Base-by-base conservation (phyloP, 2,329 filamentous ascomycete species). In the Exophiala xenobiotica region DNA sequence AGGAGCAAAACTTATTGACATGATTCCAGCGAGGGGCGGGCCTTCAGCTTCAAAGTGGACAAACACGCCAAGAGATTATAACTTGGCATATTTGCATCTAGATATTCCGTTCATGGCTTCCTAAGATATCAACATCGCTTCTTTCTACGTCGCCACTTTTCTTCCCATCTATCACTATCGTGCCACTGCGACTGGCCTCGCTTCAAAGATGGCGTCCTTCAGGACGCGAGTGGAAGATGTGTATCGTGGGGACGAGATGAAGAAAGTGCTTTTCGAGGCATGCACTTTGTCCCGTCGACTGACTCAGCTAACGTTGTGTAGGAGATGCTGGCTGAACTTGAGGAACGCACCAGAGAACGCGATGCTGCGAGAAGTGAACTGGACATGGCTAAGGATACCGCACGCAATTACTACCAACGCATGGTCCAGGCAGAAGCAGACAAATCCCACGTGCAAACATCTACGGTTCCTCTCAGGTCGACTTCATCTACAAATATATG, bases 391-490 rank as follows among this genome's bases (percentile, higher is more conserved):
- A 47, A 52, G 22, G 54, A 57, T 39, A 54, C 54, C 12, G 54
- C 54, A 11, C 40, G 51, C 14, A 51, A 47, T 2, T 57, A 57
- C 16, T 57, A 56, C 26, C 47, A 55, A 22, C 52, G 33, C n/a
- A 56, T 56, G 56, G 27, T 56, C 7, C 52, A 55, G 46, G 52
- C 52, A 9, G 49, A 58, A 41, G 33, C 54, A 9, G 53, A 57
- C 18, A 57, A 45, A 9, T 44, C 46, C 9, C 45, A 37, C 5
- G 22, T 57, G 14, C 44, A 56, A 22, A 54, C 50, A 40, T 46
- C 48, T 9, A 45, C 56, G 57, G 56, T 56, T 50, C 51, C 31
- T 35, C 38, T 20, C 22, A 26, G 14, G 9, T 27, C 23, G 22
- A 8, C 31, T 6, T 24, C n/a, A 12, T 19, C 3, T 19, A 2